Conservation (phyloP, 73 alveolate species). For the Symbiodinium natans region DNA sequence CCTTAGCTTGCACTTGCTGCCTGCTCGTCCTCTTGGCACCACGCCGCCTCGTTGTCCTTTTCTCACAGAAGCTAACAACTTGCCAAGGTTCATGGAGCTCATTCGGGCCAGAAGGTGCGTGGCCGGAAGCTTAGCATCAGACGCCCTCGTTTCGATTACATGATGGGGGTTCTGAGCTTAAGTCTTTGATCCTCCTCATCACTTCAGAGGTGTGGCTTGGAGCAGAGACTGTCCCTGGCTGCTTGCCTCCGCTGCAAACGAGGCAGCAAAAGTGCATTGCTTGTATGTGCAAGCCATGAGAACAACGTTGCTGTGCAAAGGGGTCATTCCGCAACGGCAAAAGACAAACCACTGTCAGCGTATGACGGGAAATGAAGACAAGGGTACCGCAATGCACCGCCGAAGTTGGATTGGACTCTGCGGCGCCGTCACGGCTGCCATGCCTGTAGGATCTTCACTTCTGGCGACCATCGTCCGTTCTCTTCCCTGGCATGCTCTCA, state of each 20-base stretch:
- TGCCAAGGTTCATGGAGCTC: not conserved
- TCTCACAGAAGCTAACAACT: no score
- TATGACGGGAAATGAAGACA: no score
- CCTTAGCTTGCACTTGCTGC: not conserved
- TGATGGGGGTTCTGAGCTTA: no score
- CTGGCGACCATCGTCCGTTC: constrained; percentile 54
- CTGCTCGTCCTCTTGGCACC: no score
- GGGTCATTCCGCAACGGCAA: no score
- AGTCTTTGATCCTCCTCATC: no score
- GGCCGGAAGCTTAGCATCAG: not conserved
- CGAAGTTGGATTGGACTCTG: no score
- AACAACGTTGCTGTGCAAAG: no score
- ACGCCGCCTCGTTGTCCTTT: no score
- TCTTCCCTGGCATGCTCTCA: not conserved
- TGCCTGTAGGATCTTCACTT: constrained; percentile 27
- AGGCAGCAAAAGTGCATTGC: not conserved
- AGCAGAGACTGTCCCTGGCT: constrained; percentile 53
- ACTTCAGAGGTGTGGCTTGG: constrained; percentile 47
- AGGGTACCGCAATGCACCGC: no score
- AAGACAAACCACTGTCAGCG: no score
- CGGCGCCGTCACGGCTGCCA: not conserved
- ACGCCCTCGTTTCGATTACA: not conserved
- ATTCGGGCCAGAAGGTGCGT: not conserved
- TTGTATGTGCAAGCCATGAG: no score
- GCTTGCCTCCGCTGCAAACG: constrained; percentile 42